phyloP scores from a whole-genome alignment of 352 stramenopile species.

The Phytophthora uliginosa region DNA sequence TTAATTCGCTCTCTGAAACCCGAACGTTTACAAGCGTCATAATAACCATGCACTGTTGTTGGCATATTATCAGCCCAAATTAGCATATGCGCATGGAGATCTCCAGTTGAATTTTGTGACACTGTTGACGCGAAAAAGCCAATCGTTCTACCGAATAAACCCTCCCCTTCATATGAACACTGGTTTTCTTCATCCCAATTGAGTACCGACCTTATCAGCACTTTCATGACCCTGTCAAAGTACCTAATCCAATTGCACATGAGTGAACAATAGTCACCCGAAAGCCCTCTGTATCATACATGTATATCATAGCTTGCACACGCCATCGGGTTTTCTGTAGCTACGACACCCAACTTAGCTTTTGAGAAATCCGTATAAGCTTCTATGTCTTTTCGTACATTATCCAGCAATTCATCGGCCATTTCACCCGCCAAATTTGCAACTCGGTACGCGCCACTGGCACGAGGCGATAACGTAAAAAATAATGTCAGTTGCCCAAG shows the following conservation, averaged over 20 bases:
- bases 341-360: neutral
- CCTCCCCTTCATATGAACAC: neutral
- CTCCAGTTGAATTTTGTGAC: neutral
- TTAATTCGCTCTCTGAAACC: too few relatives aligned
- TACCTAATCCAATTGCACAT: neutral
- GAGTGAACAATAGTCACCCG: too few relatives aligned
- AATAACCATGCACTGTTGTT: neutral
- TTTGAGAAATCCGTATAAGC: neutral
- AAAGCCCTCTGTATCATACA: too few relatives aligned
- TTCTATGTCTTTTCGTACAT: neutral
- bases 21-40: too few relatives aligned
- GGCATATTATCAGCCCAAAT: neutral
- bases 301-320: neutral
- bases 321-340: neutral
- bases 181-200: neutral
- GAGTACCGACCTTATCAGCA: neutral
- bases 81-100: neutral
- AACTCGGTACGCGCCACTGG: neutral
- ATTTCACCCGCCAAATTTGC: neutral
- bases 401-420: neutral
- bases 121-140: neutral
- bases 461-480: neutral
- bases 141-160: neutral
- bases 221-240: neutral
- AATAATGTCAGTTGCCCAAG: neutral